Conservation (phyloP, 1,284 basidiomycete genomes). For the Trametes pubescens region DNA sequence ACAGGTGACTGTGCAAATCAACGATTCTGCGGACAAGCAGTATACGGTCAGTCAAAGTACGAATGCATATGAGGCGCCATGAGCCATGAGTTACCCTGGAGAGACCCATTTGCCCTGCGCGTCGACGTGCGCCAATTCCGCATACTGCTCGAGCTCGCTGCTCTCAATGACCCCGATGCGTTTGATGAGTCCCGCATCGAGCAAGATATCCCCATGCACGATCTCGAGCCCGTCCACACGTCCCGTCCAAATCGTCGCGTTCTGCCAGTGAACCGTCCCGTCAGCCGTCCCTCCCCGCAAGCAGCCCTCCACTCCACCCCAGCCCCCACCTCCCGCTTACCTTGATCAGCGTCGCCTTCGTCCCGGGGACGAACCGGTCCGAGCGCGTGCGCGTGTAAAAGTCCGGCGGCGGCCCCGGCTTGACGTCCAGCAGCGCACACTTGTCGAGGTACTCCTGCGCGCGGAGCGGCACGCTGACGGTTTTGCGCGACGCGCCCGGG, state of each 20-base stretch:
- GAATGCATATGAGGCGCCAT: neutral
- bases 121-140: slow-evolving; percentile 32
- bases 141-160: slow-evolving; percentile 11
- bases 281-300: slow-evolving; percentile 7
- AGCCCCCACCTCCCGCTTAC: no score
- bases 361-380: slow-evolving; percentile 74
- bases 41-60: neutral
- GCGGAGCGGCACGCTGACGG: slow-evolving; percentile 35
- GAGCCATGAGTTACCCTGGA: slow-evolving; percentile 37
- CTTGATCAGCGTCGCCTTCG: slow-evolving; percentile 56
- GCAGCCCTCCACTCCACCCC: neutral
- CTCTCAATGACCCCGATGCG: slow-evolving; percentile 52
- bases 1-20: slow-evolving; percentile 46
- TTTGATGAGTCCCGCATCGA: slow-evolving; percentile 64
- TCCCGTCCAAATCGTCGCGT: slow-evolving; percentile 75
- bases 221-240: slow-evolving; percentile 59
- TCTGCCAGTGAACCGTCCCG: slow-evolving; percentile 47
- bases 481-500: neutral
- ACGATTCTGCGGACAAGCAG: slow-evolving; percentile 53
- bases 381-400: slow-evolving; percentile 61
- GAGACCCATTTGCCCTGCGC: slow-evolving; percentile 38
- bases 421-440: slow-evolving; percentile 49
- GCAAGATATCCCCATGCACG: slow-evolving; percentile 58
- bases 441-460: slow-evolving; percentile 43
- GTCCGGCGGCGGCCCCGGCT: slow-evolving; percentile 52